These are phyloP conservation scores for Xylaria flabelliformis DNA, from an alignment of 495 filamentous ascomycete species.

Conservation along the genomic window DNA sequence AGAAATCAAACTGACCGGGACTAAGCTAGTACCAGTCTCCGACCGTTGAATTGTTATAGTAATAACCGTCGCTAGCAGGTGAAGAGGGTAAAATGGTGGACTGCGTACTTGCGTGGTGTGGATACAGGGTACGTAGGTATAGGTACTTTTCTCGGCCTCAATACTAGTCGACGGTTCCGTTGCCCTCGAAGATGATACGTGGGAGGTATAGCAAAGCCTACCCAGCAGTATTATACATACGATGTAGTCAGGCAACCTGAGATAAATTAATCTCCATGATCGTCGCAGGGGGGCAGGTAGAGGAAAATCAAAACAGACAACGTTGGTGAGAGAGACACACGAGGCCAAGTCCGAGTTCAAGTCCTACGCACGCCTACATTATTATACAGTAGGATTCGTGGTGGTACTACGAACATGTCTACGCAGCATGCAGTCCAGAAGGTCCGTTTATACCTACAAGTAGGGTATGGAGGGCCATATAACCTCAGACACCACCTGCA, in stretches of 20 bases:
- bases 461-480: neutral
- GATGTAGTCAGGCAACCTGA: neutral
- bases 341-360: neutral
- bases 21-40: slow-evolving; percentile 13
- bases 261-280: slow-evolving; percentile 14
- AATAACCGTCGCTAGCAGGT: slow-evolving; percentile 21
- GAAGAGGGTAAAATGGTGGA: slow-evolving; percentile 18
- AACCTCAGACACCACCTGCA: neutral
- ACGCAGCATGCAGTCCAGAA: neutral
- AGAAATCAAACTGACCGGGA: slow-evolving; percentile 16
- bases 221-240: slow-evolving; percentile 1
- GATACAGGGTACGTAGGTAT: slow-evolving; percentile 13
- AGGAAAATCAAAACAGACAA: neutral
- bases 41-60: slow-evolving; percentile 25
- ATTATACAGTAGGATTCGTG: neutral
- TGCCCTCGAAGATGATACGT: neutral
- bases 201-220: slow-evolving; percentile 9
- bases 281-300: slow-evolving; percentile 14
- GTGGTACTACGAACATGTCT: slow-evolving; percentile 1
- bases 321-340: neutral
- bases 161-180: slow-evolving; percentile 6
- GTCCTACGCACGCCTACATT: slow-evolving; percentile 9
- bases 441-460: neutral
- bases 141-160: slow-evolving; percentile 7
- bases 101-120: slow-evolving; percentile 12